A percentile compares a stretch with the other conserved stretches of the same genome.
phyloP scores from a whole-genome alignment of 2,329 filamentous ascomycete genomes.

The Ophiognomonia clavigignenti-juglandacearum region DNA sequence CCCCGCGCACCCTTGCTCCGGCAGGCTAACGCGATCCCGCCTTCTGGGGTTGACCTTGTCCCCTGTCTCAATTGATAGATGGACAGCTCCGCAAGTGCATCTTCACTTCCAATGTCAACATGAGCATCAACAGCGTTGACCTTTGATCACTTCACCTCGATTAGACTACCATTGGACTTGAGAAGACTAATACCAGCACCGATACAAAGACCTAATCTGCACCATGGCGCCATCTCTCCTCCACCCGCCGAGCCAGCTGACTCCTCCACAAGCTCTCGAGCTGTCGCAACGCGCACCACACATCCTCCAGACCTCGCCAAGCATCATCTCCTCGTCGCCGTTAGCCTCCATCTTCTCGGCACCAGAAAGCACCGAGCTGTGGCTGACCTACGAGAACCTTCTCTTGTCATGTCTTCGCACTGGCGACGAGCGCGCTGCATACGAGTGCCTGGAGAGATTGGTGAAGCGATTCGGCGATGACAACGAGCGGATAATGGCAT shows the following conservation, averaged over 20 bases:
- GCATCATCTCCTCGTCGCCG: constrained; percentile 49
- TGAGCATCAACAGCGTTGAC: no score
- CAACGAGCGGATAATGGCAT: constrained; percentile 82
- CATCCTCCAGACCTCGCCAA: constrained; percentile 50
- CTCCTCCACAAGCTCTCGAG: constrained; percentile 49
- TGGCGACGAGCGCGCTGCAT: constrained; percentile 74
- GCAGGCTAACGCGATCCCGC: no score
- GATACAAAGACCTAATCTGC: not conserved
- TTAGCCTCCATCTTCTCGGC: constrained; percentile 48
- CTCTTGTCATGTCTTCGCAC: constrained; percentile 79
- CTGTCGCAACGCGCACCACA: constrained; percentile 57
- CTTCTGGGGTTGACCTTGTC: no score
- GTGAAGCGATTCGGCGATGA: constrained; percentile 73
- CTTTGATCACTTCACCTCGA: not conserved
- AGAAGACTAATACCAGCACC: no score
- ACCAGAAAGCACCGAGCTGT: constrained; percentile 72
- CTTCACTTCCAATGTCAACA: not conserved
- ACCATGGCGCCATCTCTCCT: constrained; percentile 49
- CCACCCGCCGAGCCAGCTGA: constrained; percentile 51
- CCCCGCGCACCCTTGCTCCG: not conserved
- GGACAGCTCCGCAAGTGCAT: not conserved
- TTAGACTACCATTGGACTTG: no score
- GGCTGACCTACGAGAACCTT: constrained; percentile 83
- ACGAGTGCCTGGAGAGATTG: constrained; percentile 69
- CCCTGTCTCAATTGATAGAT: not conserved